Evolutionary conservation across 2,329 filamentous ascomycete species (phyloP).

Genomic region (Madurella fahalii): DNA sequence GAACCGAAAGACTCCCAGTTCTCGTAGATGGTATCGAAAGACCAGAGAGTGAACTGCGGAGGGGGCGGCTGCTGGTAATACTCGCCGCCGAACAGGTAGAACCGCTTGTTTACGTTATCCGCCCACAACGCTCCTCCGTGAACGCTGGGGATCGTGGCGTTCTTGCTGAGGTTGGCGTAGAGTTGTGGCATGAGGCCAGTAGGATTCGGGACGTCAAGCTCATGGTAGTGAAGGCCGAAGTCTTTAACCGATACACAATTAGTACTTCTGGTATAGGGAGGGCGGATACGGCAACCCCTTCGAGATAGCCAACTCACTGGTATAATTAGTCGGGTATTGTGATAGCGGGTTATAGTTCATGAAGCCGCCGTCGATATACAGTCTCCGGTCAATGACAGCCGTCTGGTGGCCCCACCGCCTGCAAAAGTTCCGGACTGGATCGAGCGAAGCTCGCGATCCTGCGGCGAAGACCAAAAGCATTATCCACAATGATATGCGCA

Average conservation of each 20-base stretch:
- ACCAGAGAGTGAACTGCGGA: constrained; percentile 45
- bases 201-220: constrained; percentile 43
- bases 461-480: background rate
- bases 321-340: constrained; percentile 47
- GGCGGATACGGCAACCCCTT: background rate
- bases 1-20: constrained; percentile 49
- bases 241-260: constrained; percentile 38
- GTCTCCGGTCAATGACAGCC: constrained; percentile 52
- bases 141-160: constrained; percentile 48
- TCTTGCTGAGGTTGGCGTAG: constrained; percentile 56
- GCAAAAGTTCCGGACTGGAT: constrained; percentile 53
- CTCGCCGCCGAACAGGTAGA: constrained; percentile 61
- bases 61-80: constrained; percentile 41
- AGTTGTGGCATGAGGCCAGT: constrained; percentile 48
- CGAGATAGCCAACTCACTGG: constrained; percentile 44
- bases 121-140: constrained; percentile 52
- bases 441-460: constrained; percentile 34
- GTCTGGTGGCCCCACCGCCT: constrained; percentile 56
- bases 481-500: constrained; percentile 2
- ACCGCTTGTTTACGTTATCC: constrained; percentile 58
- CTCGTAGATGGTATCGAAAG: constrained; percentile 54
- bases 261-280: background rate
- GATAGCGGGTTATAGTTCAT: constrained; percentile 51
- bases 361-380: constrained; percentile 61
- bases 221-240: constrained; percentile 53